Evolutionary conservation across 768 basidiomycete species (phyloP).

Genomic region (Suillus subluteus): DNA sequence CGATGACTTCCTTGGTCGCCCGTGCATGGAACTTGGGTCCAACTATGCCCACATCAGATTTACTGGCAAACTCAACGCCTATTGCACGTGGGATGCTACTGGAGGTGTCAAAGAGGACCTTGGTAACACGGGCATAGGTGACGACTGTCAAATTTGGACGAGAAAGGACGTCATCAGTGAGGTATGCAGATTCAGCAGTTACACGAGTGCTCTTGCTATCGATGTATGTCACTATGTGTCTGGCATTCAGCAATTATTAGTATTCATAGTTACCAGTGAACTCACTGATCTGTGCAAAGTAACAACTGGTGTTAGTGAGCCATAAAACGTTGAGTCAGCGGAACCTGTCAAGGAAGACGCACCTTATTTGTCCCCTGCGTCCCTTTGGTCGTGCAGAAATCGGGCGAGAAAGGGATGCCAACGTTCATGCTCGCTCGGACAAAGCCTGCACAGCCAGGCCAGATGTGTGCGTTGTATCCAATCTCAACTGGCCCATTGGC

Average conservation of each 20-base stretch:
- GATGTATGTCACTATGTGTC: conserved; percentile 11
- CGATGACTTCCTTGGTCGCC: conserved; percentile 55
- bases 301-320: neutral
- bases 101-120: conserved; percentile 12
- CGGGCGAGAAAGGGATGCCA: conserved; percentile 55
- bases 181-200: conserved; percentile 28
- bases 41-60: conserved; percentile 14
- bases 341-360: conserved; percentile 19
- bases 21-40: conserved; percentile 42
- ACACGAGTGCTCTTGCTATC: conserved; percentile 22
- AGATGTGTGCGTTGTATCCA: conserved; percentile 57
- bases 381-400: conserved; percentile 60
- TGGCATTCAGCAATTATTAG: neutral
- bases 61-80: conserved; percentile 10
- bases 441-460: conserved; percentile 51
- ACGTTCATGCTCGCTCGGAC: conserved; percentile 52
- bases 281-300: conserved; percentile 1
- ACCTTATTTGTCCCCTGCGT: conserved; percentile 67
- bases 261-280: neutral
- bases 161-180: conserved; percentile 22
- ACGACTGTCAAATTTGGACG: conserved; percentile 26
- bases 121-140: conserved; percentile 13
- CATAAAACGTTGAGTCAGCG: neutral
- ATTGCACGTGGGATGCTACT: conserved; percentile 6
- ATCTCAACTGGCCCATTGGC: conserved; percentile 58